These are phyloP conservation scores for Otatea glauca DNA, from an alignment of 176 grass and related monocot genomes.

Conservation along the genomic window DNA sequence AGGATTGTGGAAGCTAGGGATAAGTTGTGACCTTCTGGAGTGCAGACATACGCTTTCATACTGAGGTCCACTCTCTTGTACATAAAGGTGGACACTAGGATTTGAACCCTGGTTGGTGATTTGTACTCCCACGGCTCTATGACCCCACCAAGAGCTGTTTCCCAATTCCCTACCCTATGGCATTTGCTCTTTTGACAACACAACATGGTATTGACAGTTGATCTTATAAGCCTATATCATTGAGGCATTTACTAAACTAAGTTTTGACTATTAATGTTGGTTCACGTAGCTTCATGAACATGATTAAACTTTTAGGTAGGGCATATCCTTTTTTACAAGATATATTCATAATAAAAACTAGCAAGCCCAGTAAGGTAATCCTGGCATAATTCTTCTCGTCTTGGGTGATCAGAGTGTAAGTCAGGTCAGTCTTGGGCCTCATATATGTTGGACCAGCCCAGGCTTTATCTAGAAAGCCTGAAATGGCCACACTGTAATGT, in stretches of 20 bases:
- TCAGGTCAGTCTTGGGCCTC: no score
- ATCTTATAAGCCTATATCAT: neutral
- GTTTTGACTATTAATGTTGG: neutral
- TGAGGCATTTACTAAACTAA: conserved; percentile 2
- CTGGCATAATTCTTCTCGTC: neutral
- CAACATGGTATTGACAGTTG: neutral
- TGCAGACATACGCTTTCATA: neutral
- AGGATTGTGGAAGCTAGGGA: no score
- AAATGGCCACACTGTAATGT: no score
- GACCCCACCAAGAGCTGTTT: neutral
- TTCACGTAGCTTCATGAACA: conserved; percentile 2
- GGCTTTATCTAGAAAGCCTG: no score
- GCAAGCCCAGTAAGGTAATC: neutral
- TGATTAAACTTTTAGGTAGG: neutral
- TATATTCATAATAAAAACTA: neutral
- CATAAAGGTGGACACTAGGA: neutral
- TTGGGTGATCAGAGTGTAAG: no score
- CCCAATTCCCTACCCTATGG: neutral
- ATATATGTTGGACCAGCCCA: no score
- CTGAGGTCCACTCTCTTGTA: neutral
- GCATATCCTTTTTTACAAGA: neutral
- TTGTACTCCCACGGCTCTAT: neutral
- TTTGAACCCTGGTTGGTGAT: neutral
- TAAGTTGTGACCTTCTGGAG: no score
- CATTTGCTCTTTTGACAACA: neutral